Percentiles rank a stretch among this genome's conserved stretches.
Conservation (phyloP, 345 rosid species). For the Psidium guajava region DNA sequence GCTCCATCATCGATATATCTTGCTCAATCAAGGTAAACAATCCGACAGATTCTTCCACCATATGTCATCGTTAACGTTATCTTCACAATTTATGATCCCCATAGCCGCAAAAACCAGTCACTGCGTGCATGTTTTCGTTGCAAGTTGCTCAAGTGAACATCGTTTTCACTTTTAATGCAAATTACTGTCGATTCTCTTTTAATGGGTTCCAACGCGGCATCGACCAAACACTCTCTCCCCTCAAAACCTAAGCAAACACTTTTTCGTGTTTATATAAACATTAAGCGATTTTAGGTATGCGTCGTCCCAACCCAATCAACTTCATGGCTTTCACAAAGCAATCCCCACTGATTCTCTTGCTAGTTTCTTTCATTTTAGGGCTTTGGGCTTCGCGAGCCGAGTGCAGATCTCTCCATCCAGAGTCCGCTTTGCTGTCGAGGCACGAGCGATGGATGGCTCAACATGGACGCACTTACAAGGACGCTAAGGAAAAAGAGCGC, state of each 20-base stretch:
- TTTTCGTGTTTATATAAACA: background rate
- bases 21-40: background rate
- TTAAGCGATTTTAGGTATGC: background rate
- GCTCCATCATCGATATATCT: background rate
- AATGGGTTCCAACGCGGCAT: background rate
- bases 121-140: background rate
- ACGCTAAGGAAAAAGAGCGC: conserved; percentile 8
- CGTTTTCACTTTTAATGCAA: background rate
- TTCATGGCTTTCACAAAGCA: conserved; percentile 1
- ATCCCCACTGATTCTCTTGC: background rate
- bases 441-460: conserved; percentile 26
- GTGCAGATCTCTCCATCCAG: conserved; percentile 8
- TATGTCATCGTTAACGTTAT: background rate
- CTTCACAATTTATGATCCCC: background rate
- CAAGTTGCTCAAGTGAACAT: background rate
- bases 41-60: background rate
- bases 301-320: background rate
- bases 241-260: background rate
- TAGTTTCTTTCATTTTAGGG: conserved; percentile 7
- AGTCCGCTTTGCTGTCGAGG: conserved; percentile 8
- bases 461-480: conserved; percentile 19
- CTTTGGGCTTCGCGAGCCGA: conserved; percentile 3
- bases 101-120: background rate
- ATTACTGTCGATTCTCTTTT: background rate
- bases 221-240: background rate